A percentile compares a stretch with the other conserved stretches of the same genome.
Conservation (phyloP, 2,329 filamentous ascomycete genomes). For the Arthrinium puccinioides region DNA sequence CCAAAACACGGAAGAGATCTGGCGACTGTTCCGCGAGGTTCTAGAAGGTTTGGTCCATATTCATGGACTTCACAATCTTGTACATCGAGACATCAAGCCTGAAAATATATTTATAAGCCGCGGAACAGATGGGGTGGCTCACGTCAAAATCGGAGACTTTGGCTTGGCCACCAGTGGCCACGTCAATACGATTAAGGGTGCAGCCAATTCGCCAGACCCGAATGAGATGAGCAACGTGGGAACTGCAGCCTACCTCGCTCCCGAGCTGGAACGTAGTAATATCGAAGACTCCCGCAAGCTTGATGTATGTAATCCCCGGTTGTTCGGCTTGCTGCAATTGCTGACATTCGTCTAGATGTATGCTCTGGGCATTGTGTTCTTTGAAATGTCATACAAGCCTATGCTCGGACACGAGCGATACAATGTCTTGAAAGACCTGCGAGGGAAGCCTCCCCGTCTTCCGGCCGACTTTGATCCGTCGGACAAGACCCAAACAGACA, state of each 20-base stretch:
- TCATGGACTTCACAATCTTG: slow-evolving; percentile 73
- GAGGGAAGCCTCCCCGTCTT: slow-evolving; percentile 59
- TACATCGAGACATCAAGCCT: slow-evolving; percentile 92
- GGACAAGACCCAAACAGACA: slow-evolving; percentile 68
- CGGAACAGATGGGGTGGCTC: slow-evolving; percentile 65
- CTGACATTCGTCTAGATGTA: slow-evolving; percentile 62
- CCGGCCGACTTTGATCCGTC: slow-evolving; percentile 65
- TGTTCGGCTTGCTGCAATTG: slow-evolving; percentile 1
- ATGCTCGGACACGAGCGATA: slow-evolving; percentile 58
- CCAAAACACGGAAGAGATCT: slow-evolving; percentile 70
- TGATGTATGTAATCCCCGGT: slow-evolving; percentile 51
- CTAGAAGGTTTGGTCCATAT: slow-evolving; percentile 87
- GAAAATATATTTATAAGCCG: slow-evolving; percentile 88
- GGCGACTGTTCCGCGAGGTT: slow-evolving; percentile 87
- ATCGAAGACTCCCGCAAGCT: slow-evolving; percentile 71
- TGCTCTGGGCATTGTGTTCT: slow-evolving; percentile 93
- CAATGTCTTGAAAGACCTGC: slow-evolving; percentile 58
- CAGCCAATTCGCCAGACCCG: slow-evolving; percentile 34
- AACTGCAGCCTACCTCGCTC: slow-evolving; percentile 88
- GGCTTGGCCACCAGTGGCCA: slow-evolving; percentile 88
- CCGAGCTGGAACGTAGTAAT: slow-evolving; percentile 53
- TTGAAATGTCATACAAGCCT: slow-evolving; percentile 82
- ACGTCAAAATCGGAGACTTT: slow-evolving; percentile 95
- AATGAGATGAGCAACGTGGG: slow-evolving; percentile 62
- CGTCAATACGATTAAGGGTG: slow-evolving; percentile 52